Evolutionary conservation across 2,329 filamentous ascomycete species (phyloP), one percentile per base, ranked within the genome.

Genomic region (Colletotrichum sp.): DNA sequence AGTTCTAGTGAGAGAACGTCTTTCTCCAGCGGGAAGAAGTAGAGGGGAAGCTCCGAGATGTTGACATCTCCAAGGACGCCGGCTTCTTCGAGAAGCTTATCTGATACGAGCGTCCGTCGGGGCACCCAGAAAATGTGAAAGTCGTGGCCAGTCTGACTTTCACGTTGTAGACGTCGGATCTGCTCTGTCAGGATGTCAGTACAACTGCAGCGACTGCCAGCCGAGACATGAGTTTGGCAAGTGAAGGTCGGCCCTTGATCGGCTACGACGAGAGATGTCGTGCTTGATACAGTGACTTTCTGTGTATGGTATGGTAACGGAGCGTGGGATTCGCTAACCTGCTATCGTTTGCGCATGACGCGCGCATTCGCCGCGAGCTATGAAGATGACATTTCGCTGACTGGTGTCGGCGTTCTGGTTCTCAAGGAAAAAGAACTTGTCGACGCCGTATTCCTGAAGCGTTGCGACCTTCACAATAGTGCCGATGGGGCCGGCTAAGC

Each of bases 41-140:
- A 95, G 9, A 99, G 85, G 1, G 96, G 95, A 72, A 98, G 92
- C 84, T 99, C 96, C 73, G 93, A 91, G 79, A 99, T 94, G 81
- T 92, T 98, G 77, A 96, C 94, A 83, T 99, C 97, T 74, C 97
- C 98, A 65, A 98, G 90, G 16, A 99, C 95, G 30, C 96, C 97
- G 52, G 95, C 94, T 82, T 98, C 96, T 85, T 99, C 97, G 52
- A 99, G 89, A 65, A 99, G 91, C 82, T 96, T 93, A 83, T 99
- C 96, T 79, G 95, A 97, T 71, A 99, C 94, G 71, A 98, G 89
- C 6, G 97, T 99, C 77, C 97, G 94, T 74, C 97, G 93, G 7
- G 98, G 96, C 57, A 98, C 95, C 95, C 97, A 99, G 83, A 98
- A 96, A 80, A 99, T 94, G 78, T 96, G 96, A 83, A 99, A 98